A percentile compares a stretch with the other conserved stretches of the same genome.
Evolutionary conservation across 1,284 basidiomycete genomes (phyloP).

Genomic region (Mycena citricolor): DNA sequence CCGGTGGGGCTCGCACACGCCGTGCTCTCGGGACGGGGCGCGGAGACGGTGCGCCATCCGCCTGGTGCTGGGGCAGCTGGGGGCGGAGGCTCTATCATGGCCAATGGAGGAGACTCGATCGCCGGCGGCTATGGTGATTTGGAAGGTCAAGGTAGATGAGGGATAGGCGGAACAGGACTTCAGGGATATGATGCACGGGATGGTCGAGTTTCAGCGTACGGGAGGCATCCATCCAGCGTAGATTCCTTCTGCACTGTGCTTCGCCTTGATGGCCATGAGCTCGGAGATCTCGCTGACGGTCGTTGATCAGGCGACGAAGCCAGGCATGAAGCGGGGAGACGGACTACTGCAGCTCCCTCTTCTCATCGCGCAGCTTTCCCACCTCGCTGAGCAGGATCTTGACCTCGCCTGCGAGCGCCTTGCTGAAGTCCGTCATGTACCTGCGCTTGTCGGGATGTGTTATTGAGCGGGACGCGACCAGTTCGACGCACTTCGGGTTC

Average conservation of each 20-base stretch:
- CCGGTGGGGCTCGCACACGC: constrained; percentile 45
- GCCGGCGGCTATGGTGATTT: too few relatives aligned
- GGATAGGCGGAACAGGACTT: too few relatives aligned
- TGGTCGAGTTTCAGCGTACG: too few relatives aligned
- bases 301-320: constrained; percentile 1
- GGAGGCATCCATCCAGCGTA: constrained; percentile 65
- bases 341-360: constrained; percentile 66
- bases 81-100: constrained; percentile 32
- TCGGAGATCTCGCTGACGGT: constrained; percentile 67
- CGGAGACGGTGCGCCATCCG: constrained; percentile 67
- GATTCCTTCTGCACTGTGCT: constrained; percentile 69
- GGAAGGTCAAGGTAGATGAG: too few relatives aligned
- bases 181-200: too few relatives aligned
- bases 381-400: constrained; percentile 66
- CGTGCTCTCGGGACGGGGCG: constrained; percentile 11
- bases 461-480: too few relatives aligned
- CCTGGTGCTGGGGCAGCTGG: constrained; percentile 52
- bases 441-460: too few relatives aligned
- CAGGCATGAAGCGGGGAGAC: constrained; percentile 28
- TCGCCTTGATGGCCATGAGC: constrained; percentile 72
- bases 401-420: constrained; percentile 60
- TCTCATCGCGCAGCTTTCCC: constrained; percentile 72
- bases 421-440: constrained; percentile 70
- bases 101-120: too few relatives aligned
- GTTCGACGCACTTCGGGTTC: too few relatives aligned